These are phyloP conservation scores for Schizothecium vesticola DNA, from an alignment of 495 filamentous ascomycete species.

Conservation along the genomic window DNA sequence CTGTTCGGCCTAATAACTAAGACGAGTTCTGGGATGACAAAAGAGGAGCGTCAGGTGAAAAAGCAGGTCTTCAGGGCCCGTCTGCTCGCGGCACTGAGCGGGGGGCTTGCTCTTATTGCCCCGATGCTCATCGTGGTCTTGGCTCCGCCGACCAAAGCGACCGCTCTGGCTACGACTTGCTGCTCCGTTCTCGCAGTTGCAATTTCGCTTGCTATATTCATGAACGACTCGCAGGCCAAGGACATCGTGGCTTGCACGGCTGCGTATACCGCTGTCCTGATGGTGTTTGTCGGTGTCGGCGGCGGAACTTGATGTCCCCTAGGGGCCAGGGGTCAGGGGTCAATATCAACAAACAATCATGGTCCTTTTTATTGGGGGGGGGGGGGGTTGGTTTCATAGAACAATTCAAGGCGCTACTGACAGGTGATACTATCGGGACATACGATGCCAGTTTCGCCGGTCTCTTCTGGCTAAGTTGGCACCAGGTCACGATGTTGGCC, in stretches of 20 bases:
- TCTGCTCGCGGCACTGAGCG: not conserved
- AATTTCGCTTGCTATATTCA: not conserved
- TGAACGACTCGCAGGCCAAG: slow-evolving; percentile 2
- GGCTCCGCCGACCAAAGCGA: not conserved
- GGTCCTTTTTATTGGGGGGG: too few species aligned
- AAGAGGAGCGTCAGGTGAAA: not conserved
- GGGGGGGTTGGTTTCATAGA: too few species aligned
- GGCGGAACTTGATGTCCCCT: not conserved
- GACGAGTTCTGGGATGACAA: not conserved
- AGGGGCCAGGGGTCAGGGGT: not conserved
- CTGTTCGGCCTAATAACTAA: not conserved
- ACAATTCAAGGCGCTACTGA: too few species aligned
- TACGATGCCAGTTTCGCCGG: too few species aligned
- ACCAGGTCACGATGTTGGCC: too few species aligned
- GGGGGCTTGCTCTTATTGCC: not conserved
- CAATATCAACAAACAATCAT: not conserved
- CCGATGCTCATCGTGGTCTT: slow-evolving; percentile 5
- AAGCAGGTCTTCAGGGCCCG: not conserved
- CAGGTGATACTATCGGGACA: too few species aligned
- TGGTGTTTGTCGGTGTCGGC: not conserved
- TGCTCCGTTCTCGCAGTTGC: not conserved
- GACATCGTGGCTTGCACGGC: not conserved
- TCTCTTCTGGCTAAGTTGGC: too few species aligned
- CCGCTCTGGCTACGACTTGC: not conserved
- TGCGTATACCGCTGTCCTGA: not conserved